A percentile compares a stretch with the other conserved stretches of the same genome.
phyloP scores from a whole-genome alignment of 1,139 yeast genomes.

The Taphrina betulina region DNA sequence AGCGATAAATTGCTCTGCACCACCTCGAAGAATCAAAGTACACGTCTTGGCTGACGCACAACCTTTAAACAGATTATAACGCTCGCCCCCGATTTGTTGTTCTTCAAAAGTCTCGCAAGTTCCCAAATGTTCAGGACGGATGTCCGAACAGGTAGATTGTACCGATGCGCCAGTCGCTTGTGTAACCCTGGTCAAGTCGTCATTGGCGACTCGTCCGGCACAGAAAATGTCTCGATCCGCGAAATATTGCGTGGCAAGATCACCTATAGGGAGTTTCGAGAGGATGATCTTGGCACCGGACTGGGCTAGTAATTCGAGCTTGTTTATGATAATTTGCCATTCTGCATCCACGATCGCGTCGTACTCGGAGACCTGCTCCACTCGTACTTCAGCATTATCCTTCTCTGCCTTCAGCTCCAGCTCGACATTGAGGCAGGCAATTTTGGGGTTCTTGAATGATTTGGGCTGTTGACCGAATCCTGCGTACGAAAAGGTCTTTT shows the following conservation, averaged over 20 bases:
- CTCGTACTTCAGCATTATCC: conserved; percentile 98
- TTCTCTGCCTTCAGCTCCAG: conserved; percentile 95
- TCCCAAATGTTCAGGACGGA: conserved; percentile 70
- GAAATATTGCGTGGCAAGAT: conserved; percentile 93
- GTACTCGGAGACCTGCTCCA: conserved; percentile 88
- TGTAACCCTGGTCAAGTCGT: conserved; percentile 88
- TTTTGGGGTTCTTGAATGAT: conserved; percentile 71
- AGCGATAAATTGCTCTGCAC: conserved; percentile 97
- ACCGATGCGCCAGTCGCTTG: conserved; percentile 92
- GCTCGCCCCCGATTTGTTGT: conserved; percentile 90
- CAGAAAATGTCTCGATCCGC: conserved; percentile 96
- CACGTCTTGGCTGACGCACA: conserved; percentile 92
- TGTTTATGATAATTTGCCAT: conserved; percentile 88
- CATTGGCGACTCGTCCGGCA: conserved; percentile 89
- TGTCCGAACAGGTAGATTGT: conserved; percentile 86
- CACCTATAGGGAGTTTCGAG: conserved; percentile 95
- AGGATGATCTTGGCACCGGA: conserved; percentile 92
- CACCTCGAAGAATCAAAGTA: conserved; percentile 90
- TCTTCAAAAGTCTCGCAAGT: conserved; percentile 86
- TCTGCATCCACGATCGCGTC: conserved; percentile 98
- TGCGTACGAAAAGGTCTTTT: conserved; percentile 94
- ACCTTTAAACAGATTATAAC: conserved; percentile 88
- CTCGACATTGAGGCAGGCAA: conserved; percentile 84
- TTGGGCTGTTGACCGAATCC: conserved; percentile 99
- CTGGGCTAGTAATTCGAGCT: conserved; percentile 74